Base-by-base conservation (phyloP, 495 filamentous ascomycete species). In the Xylaria acuta region DNA sequence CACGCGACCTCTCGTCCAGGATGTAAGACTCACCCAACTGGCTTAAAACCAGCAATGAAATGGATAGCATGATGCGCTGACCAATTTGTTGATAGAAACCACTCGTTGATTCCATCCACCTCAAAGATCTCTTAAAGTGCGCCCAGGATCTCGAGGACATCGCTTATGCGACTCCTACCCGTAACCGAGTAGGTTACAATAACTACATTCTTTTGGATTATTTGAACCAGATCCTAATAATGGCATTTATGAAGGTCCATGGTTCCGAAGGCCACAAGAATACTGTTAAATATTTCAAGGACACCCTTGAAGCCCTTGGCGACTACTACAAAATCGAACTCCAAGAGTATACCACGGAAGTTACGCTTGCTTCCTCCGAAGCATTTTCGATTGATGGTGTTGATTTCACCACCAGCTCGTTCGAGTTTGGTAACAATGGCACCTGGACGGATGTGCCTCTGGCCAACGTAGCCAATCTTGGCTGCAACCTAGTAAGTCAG, bases 251-350 rank as follows among this genome's bases (percentile, higher is more conserved):
- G 74, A 84, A 91, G 60, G 87, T 89, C 30, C 90, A 92, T 74
- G 90, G 90, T 36, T 80, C 85, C 25, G 73, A 76, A 7, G 90
- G 89, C 41, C 91, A 93, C 80, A 87, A 90, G 49, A 83, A 84
- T 72, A 93, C 89, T 0, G 85, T 91, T 67, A 82, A 91, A 53
- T 93, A 85, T 72, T 76, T 93, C 74, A 88, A 88, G 73, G 77
- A 84, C 45, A 78, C 84, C 58, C 79, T 91, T 56, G 82, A 77
- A 14, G 62, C 68, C 2, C 73, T 79, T 38, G 80, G 79, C 54
- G 82, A 84, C 68, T 91, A 91, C 83, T 93, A 92, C 80, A 75
- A 86, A 77, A 84, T 92, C 64, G 80, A 83, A 72, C 85, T 84
- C 72, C 90, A 93, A 78, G 78, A 84, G 3, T 92, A 90, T 79